Evolutionary conservation across 108 stramenopile genomes (phyloP), one percentile per base, ranked within the genome.

Genomic region (Cyclotella sp.): DNA sequence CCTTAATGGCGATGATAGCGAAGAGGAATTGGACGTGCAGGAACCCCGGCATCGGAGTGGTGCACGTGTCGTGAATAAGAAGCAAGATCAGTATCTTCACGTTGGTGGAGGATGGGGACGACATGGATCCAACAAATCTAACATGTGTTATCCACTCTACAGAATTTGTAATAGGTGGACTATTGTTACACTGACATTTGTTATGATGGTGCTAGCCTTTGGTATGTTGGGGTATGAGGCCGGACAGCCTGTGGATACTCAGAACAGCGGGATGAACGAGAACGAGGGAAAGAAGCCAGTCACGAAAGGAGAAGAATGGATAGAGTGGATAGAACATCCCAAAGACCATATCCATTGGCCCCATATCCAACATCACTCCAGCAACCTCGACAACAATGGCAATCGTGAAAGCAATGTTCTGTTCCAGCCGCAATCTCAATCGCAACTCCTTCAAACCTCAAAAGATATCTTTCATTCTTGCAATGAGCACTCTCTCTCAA

Each of bases 81-180:
- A 21, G 11, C 45, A 68, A 2, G 16, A 24, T 16, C n/a, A 34
- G 21, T 19, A 18, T 39, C 64, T 68, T 5, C 28, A 63, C 22
- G 68, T 77, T 9, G 68, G 68, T 30, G 76, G 76, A 21, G 68
- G 68, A 47, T 77, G 68, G 68, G 76, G 76, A 10, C 41, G 68
- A 26, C 68, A 70, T 39, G 68, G 76, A 24, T 68, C 66, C 0
- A 45, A 16, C 26, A 41, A 21, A 9, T 68, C 66, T 0, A 45
- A 28, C 26, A 41, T 16, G 3, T 39, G 26, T 16, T 53, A 30
- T n/a, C 44, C 28, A 9, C 30, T 44, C 15, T n/a, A 27, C 16
- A 22, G 6, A 16, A 1, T 26, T n/a, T 28, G 49, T 39, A 45
- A 14, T 65, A n/a, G 45, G 5, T 28, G 9, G 18, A 44, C 61